Percentiles rank a stretch among this genome's conserved stretches.
These are phyloP conservation scores for Fraxinus platypoda DNA, from an alignment of 305 asterid genomes.

Conservation along the genomic window DNA sequence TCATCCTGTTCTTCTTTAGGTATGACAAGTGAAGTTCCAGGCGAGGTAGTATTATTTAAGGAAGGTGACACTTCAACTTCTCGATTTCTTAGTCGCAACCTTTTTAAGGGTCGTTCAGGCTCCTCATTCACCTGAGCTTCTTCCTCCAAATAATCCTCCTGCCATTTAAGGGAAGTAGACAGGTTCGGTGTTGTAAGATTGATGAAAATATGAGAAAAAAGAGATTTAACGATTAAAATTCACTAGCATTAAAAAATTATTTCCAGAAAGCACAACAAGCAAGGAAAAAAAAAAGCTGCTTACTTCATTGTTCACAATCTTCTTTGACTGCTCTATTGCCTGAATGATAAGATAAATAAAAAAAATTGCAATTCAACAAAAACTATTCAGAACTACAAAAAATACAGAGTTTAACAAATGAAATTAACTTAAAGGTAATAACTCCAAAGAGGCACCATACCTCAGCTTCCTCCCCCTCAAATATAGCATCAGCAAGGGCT, in stretches of 20 bases:
- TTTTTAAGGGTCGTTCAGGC: constrained; percentile 54
- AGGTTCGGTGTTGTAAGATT: constrained; percentile 22
- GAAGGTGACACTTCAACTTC: constrained; percentile 41
- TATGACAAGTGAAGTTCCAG: constrained; percentile 26
- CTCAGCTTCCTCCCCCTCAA: constrained; percentile 51
- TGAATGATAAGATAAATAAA: constrained; percentile 28
- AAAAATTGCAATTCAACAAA: constrained; percentile 20
- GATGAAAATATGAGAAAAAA: constrained; percentile 9
- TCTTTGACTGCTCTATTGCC: constrained; percentile 37
- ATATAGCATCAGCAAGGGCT: constrained; percentile 71
- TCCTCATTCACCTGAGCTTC: constrained; percentile 45
- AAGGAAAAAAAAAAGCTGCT: constrained; percentile 21
- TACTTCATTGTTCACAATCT: constrained; percentile 39
- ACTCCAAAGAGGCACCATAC: constrained; percentile 31
- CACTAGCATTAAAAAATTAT: neutral
- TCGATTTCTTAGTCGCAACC: constrained; percentile 41
- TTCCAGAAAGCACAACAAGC: constrained; percentile 17
- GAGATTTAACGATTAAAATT: constrained; percentile 9
- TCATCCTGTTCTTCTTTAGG: constrained; percentile 46
- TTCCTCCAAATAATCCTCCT: constrained; percentile 33
- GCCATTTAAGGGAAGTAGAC: constrained; percentile 33
- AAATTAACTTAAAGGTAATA: neutral
- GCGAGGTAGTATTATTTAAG: constrained; percentile 20
- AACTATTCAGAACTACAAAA: neutral
- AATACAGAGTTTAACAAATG: constrained; percentile 1